Conservation (phyloP, 2,329 filamentous ascomycete species). For the Orbilia blumenaviensis region DNA sequence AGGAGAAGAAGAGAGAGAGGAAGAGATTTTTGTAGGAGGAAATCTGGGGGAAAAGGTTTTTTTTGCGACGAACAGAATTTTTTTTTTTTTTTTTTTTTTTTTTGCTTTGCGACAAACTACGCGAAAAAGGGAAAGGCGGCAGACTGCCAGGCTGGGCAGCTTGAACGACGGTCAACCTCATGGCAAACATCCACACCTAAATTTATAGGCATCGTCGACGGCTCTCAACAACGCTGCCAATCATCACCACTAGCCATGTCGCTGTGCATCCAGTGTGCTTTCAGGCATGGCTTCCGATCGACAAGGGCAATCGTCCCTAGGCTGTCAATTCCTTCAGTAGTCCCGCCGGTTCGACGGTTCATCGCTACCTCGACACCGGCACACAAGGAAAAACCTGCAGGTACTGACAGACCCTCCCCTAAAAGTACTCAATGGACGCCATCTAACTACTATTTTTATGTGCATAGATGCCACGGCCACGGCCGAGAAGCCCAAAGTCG, state of each 20-base stretch:
- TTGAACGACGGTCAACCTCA: slow-evolving; percentile 25
- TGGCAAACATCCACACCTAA: slow-evolving; percentile 13
- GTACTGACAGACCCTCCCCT: neutral
- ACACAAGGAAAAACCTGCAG: slow-evolving; percentile 20
- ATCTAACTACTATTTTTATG: neutral
- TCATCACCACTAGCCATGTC: slow-evolving; percentile 24
- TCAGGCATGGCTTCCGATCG: slow-evolving; percentile 33
- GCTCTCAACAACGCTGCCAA: neutral
- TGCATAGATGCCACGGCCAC: neutral
- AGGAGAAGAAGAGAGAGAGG: slow-evolving; percentile 13
- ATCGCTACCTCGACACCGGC: slow-evolving; percentile 24
- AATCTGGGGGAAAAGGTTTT: slow-evolving; percentile 23
- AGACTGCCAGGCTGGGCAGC: slow-evolving; percentile 23
- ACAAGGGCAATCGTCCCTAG: neutral
- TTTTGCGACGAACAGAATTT: slow-evolving; percentile 33
- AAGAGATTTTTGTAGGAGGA: slow-evolving; percentile 11
- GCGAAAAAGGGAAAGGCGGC: slow-evolving; percentile 31
- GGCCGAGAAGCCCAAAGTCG: slow-evolving; percentile 17
- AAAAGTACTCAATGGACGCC: neutral
- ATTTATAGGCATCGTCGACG: neutral
- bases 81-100: slow-evolving; percentile 43
- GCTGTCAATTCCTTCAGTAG: neutral
- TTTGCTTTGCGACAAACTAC: slow-evolving; percentile 49
- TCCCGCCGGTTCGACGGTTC: neutral
- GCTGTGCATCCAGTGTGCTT: slow-evolving; percentile 33